These are phyloP conservation scores for Tolypocladium amazonense DNA, from an alignment of 2,329 filamentous ascomycete genomes.

Conservation along the genomic window DNA sequence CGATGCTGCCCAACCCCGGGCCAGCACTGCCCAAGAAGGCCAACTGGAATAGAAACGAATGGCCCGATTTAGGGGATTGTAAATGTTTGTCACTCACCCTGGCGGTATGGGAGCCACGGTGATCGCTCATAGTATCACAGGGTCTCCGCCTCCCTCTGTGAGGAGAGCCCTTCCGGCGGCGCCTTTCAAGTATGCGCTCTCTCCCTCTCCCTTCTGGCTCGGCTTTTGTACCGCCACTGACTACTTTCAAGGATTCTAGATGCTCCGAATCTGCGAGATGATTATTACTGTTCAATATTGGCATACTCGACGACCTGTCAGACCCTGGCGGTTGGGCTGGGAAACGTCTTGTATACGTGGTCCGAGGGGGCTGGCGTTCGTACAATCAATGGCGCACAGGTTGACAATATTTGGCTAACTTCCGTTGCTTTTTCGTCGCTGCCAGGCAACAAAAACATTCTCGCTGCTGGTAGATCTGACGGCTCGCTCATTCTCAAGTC, in stretches of 20 bases:
- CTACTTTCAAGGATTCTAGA: conserved; percentile 57
- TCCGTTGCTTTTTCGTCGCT: conserved; percentile 83
- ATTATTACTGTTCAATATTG: conserved; percentile 89
- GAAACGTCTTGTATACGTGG: conserved; percentile 76
- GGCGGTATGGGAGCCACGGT: background rate
- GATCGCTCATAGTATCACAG: conserved; percentile 12
- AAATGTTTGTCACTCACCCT: background rate
- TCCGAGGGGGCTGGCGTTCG: conserved; percentile 61
- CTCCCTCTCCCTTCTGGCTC: background rate
- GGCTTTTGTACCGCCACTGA: background rate
- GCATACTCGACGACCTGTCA: conserved; percentile 70
- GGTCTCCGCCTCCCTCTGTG: conserved; percentile 1
- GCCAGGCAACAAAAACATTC: conserved; percentile 63
- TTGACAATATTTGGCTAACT: conserved; percentile 49
- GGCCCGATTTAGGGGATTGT: background rate
- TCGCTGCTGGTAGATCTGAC: conserved; percentile 75
- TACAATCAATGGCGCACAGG: conserved; percentile 26
- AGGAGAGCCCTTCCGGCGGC: conserved; percentile 49
- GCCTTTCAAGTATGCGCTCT: conserved; percentile 59
- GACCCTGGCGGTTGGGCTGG: conserved; percentile 75
- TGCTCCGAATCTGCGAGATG: conserved; percentile 79
- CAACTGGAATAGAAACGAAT: background rate
- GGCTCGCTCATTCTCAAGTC: conserved; percentile 71
- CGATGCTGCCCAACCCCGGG: background rate
- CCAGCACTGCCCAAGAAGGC: background rate